A percentile compares a stretch with the other conserved stretches of the same genome.
Conservation (phyloP, 163 green algal species). For the Chlamydomonas reinhardtii region DNA sequence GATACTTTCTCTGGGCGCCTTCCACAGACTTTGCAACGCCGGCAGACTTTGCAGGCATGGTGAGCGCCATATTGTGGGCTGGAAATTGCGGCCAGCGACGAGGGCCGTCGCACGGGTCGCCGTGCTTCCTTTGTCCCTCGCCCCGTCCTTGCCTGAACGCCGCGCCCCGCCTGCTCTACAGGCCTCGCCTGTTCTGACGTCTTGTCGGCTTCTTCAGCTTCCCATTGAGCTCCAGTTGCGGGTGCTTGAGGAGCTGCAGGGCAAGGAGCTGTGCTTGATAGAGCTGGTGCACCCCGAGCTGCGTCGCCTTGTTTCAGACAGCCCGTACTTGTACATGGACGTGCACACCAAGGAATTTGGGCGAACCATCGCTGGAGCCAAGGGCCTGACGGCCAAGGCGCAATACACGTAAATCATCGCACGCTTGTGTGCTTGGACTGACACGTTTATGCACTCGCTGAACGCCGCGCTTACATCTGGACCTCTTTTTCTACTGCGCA, state of each 20-base stretch:
- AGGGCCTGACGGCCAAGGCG: background rate
- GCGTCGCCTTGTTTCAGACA: background rate
- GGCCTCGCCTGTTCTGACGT: background rate
- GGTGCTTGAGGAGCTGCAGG: constrained; percentile 6
- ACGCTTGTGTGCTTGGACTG: background rate
- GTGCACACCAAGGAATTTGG: background rate
- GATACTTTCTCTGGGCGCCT: no score
- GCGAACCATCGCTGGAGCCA: background rate
- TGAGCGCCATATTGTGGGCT: background rate
- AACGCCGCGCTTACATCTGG: background rate
- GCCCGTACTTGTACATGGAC: background rate
- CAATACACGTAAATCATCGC: constrained; percentile 21
- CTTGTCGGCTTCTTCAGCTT: background rate
- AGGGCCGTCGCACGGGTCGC: no score
- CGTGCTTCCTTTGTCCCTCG: no score
- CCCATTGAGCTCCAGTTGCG: constrained; percentile 26
- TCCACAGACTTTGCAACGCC: no score
- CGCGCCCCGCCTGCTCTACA: background rate
- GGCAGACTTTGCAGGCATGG: background rate
- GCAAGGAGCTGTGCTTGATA: background rate
- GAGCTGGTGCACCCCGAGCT: constrained; percentile 9
- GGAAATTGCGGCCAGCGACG: background rate
- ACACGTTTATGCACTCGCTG: no score
- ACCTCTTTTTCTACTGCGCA: background rate
- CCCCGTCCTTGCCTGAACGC: background rate